These are phyloP conservation scores for Barnettozyma sp. DNA, from an alignment of 805 yeast species.

Conservation along the genomic window DNA sequence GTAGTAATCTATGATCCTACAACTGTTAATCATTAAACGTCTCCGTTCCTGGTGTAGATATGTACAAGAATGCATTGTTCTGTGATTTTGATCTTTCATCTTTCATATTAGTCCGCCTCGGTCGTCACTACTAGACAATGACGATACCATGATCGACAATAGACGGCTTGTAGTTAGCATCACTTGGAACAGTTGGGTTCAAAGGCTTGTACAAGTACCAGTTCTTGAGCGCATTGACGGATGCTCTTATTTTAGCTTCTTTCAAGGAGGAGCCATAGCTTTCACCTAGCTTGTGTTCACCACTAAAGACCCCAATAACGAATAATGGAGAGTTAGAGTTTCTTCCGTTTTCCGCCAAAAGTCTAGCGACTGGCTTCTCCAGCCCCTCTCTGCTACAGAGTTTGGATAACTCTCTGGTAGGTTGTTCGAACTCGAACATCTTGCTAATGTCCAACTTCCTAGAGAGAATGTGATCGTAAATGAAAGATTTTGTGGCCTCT, in stretches of 20 bases:
- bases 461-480: constrained; percentile 69
- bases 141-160: constrained; percentile 40
- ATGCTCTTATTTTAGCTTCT: constrained; percentile 90
- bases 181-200: constrained; percentile 57
- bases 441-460: constrained; percentile 68
- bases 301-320: constrained; percentile 87
- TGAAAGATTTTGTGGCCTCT: constrained; percentile 53
- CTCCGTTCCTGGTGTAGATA: too few relatives aligned
- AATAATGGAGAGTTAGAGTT: constrained; percentile 74
- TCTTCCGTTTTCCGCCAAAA: constrained; percentile 93
- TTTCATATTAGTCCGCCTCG: too few relatives aligned
- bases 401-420: constrained; percentile 75
- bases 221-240: constrained; percentile 81
- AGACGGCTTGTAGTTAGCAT: constrained; percentile 32
- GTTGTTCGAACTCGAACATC: constrained; percentile 76
- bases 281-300: constrained; percentile 79
- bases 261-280: constrained; percentile 86
- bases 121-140: constrained; percentile 27
- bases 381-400: constrained; percentile 72
- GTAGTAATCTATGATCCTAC: too few relatives aligned
- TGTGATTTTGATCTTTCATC: too few relatives aligned
- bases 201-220: constrained; percentile 90
- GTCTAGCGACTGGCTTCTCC: constrained; percentile 68
- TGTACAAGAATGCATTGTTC: constrained; percentile 9
- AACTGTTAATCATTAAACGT: too few relatives aligned